Base-by-base conservation (phyloP, 257 asterid genomes). In the Rubia yunnanensis region DNA sequence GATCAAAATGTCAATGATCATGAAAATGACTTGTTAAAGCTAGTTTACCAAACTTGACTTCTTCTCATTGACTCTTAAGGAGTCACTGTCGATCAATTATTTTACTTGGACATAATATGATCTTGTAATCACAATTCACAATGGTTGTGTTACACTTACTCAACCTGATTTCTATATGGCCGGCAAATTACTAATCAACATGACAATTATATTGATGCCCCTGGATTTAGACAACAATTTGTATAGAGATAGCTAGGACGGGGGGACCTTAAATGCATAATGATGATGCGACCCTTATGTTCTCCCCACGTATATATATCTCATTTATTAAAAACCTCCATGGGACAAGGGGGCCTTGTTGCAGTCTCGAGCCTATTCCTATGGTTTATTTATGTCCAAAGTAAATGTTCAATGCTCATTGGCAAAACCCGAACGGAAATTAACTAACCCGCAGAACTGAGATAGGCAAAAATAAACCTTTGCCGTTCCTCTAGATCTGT, bases 401-500 rank as follows among this genome's bases (percentile, higher is more conserved):
- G 24, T 11, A n/a, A 28, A 5, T 11, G 74, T 35, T 17, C 61
- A 34, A 59, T 60, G 14, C 22, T 31, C 9, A 17, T 30, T 15
- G 52, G 36, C 7, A 3, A 55, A 56, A 26, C 23, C 8, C 18
- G 14, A 55, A 34, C 10, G n/a, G n/a, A 38, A 62, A 11, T 44
- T 20, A 24, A 66, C 74, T n/a, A 76, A 87, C 98, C 97, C 74
- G 91, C 70, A 65, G 91, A 84, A 54, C 58, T 70, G 74, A 90
- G 89, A 77, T 94, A 94, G 17, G 80, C 73, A 48, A 71, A 78
- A 61, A 88, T 65, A 55, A 88, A 94, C 62, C 88, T 80, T 50
- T 72, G 77, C 28, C 99, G 92, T 76, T 88, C 95, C 73, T 86
- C 95, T 2, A 56, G 5, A 73, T 66, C 99, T 90, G 82, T 79